Evolutionary conservation across 805 yeast genomes (phyloP), one percentile per base, ranked within the genome.

Genomic region (Sugiyamaella valdiviana): DNA sequence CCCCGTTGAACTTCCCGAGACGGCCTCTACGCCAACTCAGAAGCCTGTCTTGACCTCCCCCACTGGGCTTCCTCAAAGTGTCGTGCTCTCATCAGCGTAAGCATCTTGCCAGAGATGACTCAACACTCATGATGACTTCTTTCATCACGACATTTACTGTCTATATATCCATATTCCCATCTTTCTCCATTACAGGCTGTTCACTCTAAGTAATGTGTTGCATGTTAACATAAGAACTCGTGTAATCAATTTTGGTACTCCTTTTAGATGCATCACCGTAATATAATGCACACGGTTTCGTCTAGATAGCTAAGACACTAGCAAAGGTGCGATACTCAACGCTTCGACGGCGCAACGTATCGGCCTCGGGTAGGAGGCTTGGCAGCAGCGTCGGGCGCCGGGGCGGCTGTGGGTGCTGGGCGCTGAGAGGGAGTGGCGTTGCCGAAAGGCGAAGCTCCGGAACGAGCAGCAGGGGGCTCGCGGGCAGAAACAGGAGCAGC

Each of bases 371-470:
- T n/a, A n/a, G n/a, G n/a, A 5, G 32, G 32, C 32, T 26, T 26
- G 32, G 9, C 14, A n/a, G 9, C 14, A n/a, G 32, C 32, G 14
- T 12, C 32, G 14, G 32, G 32, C 9, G 32, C 32, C 5, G 32
- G 32, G 14, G 32, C 32, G 14, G n/a, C 32, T n/a, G 32, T 21
- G 17, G 39, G 39, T 15, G 39, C 9, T 6, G 39, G 22, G 5
- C 22, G 20, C 22, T 17, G 22, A 6, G 20, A 19, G 14, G 42
- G 19, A 6, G 24, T 23, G 17, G 20, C 35, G n/a, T 21, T 22
- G 17, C 22, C 44, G 17, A 32, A 46, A 17, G 21, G 50, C 45
- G 35, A 26, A n/a, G n/a, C 26, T 21, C 42, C 42, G 7, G 42
- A 39, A 16, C 39, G 22, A 6, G 10, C 39, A 15, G 39, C 39